Evolutionary conservation across 2,329 filamentous ascomycete species (phyloP).

Genomic region (Apiospora aurea): DNA sequence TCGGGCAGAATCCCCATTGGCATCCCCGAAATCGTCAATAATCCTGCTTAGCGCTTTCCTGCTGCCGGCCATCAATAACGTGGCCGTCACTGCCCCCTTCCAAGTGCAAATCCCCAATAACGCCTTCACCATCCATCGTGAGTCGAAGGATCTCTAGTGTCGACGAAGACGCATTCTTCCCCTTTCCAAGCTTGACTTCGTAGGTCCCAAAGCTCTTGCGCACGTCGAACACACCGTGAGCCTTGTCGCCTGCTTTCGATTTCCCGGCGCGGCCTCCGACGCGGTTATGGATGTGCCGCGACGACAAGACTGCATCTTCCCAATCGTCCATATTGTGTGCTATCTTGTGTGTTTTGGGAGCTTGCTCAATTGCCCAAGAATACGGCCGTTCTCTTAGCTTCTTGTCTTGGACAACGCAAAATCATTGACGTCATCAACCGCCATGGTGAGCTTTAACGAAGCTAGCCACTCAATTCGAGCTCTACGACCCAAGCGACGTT

Average conservation of each 20-base stretch:
- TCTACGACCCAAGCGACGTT: neutral
- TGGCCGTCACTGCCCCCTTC: slow-evolving; percentile 27
- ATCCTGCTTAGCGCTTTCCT: slow-evolving; percentile 30
- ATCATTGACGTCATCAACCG: neutral
- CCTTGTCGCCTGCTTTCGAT: slow-evolving; percentile 27
- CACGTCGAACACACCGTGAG: slow-evolving; percentile 30
- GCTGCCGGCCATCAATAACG: slow-evolving; percentile 34
- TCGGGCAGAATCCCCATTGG: neutral
- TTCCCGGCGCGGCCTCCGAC: slow-evolving; percentile 27
- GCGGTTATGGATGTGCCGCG: slow-evolving; percentile 37
- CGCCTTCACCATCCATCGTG: slow-evolving; percentile 31
- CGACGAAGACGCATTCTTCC: slow-evolving; percentile 12
- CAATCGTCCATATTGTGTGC: slow-evolving; percentile 31
- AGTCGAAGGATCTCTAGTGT: slow-evolving; percentile 35
- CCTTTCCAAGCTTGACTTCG: slow-evolving; percentile 30
- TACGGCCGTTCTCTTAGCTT: neutral
- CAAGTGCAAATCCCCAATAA: slow-evolving; percentile 31
- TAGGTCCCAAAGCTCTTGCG: slow-evolving; percentile 33
- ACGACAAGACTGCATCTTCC: slow-evolving; percentile 35
- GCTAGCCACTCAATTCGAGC: neutral
- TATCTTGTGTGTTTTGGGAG: neutral
- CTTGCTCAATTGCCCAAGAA: neutral
- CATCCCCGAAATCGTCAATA: neutral
- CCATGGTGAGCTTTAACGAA: neutral
- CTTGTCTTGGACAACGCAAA: neutral